Conservation (phyloP, 31 red algal genomes). For the Porphyra umbilicalis region DNA sequence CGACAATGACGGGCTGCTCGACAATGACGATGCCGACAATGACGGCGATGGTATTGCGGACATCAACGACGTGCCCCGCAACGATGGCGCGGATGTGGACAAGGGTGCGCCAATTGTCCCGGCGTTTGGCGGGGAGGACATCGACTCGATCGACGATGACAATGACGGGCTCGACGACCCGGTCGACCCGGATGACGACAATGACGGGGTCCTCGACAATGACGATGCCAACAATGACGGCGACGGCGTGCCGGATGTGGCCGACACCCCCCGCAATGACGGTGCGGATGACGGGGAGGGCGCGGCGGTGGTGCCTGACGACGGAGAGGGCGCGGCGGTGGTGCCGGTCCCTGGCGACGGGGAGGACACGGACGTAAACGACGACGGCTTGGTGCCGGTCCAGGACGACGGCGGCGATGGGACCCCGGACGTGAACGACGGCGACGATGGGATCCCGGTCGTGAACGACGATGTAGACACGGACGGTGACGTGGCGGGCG, state of each 20-base stretch:
- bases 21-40: neutral
- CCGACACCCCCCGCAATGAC: neutral
- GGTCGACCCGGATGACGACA: neutral
- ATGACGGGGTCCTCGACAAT: neutral
- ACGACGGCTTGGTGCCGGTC: too few species aligned
- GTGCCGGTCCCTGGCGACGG: too few species aligned
- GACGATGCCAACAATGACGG: slow-evolving; percentile 1
- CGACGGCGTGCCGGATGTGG: neutral
- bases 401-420: neutral
- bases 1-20: neutral
- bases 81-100: neutral
- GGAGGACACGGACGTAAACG: neutral
- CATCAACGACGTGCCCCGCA: neutral
- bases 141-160: neutral
- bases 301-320: slow-evolving; percentile 1
- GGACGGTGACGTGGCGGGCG: neutral
- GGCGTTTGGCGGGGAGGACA: neutral
- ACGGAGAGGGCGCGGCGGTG: slow-evolving; percentile 21
- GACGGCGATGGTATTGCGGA: neutral
- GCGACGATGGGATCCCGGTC: neutral
- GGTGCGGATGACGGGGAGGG: neutral
- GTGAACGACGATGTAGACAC: neutral
- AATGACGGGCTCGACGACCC: neutral
- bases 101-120: neutral
- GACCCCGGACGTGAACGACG: neutral